Percentiles rank a stretch among this genome's conserved stretches.
Evolutionary conservation across 306 rosid species (phyloP).

Genomic region (Cucurbita ficifolia): DNA sequence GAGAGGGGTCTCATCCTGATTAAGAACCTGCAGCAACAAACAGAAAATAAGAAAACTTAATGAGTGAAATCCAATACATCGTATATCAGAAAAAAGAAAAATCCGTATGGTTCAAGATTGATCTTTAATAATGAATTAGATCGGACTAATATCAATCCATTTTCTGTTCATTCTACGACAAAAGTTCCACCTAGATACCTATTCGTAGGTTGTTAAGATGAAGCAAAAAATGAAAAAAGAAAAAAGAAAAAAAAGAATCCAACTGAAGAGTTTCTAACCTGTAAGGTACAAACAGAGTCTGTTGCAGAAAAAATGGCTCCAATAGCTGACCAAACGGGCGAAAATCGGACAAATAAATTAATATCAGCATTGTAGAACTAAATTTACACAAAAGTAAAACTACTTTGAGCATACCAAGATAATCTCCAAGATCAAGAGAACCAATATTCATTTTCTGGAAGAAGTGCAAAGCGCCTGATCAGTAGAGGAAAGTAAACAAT

Average conservation of each 20-base stretch:
- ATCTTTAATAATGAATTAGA: neutral
- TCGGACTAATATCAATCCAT: neutral
- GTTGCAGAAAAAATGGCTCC: constrained; percentile 30
- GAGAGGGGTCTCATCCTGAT: constrained; percentile 13
- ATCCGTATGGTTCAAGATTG: neutral
- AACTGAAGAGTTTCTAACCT: constrained; percentile 39
- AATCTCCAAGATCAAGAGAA: constrained; percentile 77
- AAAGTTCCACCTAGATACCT: neutral
- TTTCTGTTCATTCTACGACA: neutral
- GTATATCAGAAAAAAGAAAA: neutral
- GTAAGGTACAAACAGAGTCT: constrained; percentile 14
- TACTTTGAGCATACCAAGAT: constrained; percentile 44
- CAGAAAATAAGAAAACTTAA: neutral
- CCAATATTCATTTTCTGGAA: constrained; percentile 64
- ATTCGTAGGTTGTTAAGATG: neutral
- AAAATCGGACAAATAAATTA: neutral
- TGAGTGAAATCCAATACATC: neutral
- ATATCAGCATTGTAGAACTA: neutral
- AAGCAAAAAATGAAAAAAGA: constrained; percentile 21
- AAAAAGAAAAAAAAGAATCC: neutral
- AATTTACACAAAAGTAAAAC: neutral
- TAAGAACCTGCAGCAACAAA: constrained; percentile 2
- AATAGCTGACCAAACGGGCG: constrained; percentile 40
- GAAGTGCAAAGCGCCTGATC: constrained; percentile 73
- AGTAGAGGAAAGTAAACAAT: constrained; percentile 6